These are phyloP conservation scores for Calvatia gigantea DNA, from an alignment of 768 basidiomycete genomes.

Conservation along the genomic window DNA sequence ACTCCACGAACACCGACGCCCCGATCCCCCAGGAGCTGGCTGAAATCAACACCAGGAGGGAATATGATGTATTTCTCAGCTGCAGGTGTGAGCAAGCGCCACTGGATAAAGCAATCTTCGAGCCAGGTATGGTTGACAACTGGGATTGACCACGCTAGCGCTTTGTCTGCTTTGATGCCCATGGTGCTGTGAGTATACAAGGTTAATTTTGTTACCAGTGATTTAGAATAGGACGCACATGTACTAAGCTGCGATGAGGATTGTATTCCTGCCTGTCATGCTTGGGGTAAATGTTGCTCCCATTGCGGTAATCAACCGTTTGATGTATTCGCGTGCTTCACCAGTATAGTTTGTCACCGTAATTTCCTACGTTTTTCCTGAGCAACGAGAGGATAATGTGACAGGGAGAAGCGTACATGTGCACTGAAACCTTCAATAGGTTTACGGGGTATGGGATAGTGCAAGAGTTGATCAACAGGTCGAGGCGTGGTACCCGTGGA, in stretches of 20 bases:
- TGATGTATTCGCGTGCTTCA: conserved; percentile 82
- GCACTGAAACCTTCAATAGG: conserved; percentile 54
- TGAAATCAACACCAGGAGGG: conserved; percentile 66
- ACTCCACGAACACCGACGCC: conserved; percentile 31
- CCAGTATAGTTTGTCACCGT: conserved; percentile 91
- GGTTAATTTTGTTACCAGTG: not conserved
- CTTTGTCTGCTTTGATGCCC: conserved; percentile 67
- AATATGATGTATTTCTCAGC: conserved; percentile 68
- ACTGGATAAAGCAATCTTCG: conserved; percentile 83
- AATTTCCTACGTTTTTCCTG: conserved; percentile 47
- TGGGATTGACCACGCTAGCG: conserved; percentile 77
- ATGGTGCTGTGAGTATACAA: conserved; percentile 26
- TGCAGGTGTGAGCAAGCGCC: conserved; percentile 66
- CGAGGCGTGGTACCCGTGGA: conserved; percentile 54
- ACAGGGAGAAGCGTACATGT: conserved; percentile 39
- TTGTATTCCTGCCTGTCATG: conserved; percentile 74
- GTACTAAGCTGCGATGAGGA: conserved; percentile 82
- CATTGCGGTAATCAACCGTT: conserved; percentile 72
- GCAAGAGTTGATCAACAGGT: conserved; percentile 74
- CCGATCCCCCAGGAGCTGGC: conserved; percentile 37
- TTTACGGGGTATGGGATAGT: conserved; percentile 74
- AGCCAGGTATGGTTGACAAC: conserved; percentile 90
- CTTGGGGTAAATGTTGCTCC: conserved; percentile 81
- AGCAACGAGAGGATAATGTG: not conserved
- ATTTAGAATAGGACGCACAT: conserved; percentile 22